Base-by-base conservation (phyloP, 345 rosid species). In the Isatis tinctoria region DNA sequence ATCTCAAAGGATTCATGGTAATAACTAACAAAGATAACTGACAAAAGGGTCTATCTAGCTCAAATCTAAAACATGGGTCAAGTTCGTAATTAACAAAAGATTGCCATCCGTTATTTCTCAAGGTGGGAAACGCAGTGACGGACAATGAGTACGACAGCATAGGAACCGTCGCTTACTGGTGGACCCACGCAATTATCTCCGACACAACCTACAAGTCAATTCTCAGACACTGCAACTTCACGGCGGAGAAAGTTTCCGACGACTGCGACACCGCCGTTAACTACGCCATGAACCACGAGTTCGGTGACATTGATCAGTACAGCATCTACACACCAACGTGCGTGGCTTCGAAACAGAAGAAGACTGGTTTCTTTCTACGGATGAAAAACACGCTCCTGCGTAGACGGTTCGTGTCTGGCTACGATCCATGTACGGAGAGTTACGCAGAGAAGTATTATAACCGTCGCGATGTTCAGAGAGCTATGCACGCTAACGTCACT, bases 41-140 rank as follows among this genome's bases (percentile, higher is more conserved):
- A 24, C 28, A 35, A 41, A 41, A 33, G 18, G 59, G 49, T 30
- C 63, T 68, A 33, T 53, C 10, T 68, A 68, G 28, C 10, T 32
- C 13, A 2, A 30, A 3, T 16, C 5, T 16, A 33, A 61, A 52
- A n/a, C 24, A 12, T 22, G 35, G 20, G 51, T 53, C 8, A 10
- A 8, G 22, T 75, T 32, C 16, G 16, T 75, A 41, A n/a, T 17
- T 33, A 43, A 17, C 41, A 18, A 69, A 69, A 67, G 11, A 27
- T 17, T 6, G 12, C 16, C 5, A 27, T 13, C 24, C 45, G 9
- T 75, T 48, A 3, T 53, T 40, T 41, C 10, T 8, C 27, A 43
- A 94, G 97, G 93, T 95, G 26, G 97, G 99, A 40, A 95, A 92
- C 76, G 96, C 91, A 2, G 97, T 88, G 30, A 90, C 84, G 16